Evolutionary conservation across 2,329 filamentous ascomycete genomes (phyloP), one percentile per base, ranked within the genome.

Genomic region (Alternaria dauci): DNA sequence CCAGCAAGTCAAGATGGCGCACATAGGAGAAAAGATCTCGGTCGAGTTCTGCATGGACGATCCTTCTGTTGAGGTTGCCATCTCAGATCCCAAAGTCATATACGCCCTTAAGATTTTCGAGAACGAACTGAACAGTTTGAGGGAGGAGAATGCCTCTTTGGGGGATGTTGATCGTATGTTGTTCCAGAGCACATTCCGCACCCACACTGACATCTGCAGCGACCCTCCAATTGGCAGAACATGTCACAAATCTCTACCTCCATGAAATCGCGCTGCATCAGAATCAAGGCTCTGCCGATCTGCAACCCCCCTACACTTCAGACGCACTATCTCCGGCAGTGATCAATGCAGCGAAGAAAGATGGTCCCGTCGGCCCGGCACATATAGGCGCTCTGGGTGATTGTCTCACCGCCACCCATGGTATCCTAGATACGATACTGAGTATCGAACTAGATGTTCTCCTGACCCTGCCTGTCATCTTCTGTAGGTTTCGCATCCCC

Each of bases 21-120:
- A 84, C 57, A 85, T 88, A 63, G 84, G 83, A 36, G 86, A 88
- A 65, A 84, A 87, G 63, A 82, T 87, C 36, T 84, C 83, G 2
- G 79, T 82, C 20, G 81, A 85, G 44, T 88, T 88, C 64, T 81
- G 82, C 43, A 86, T 87, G 83, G 83, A 85, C 59, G 83, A 86
- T 62, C 78, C 82, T 6, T 81, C 81, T 1, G 79, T 81, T 6
- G 82, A 79, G 53, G 80, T 87, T 8, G 82, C 79, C 61, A 84
- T 88, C 46, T 80, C 84, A 1, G 86, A 88, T 64, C 79, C 81
- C 2, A 84, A 85, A 63, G 82, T 87, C 8, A 83, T 85, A 36
- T 85, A 85, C 61, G 80, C 83, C 1, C 71, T 87, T 47, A 86
- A 83, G 48, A 82, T 82, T 0, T 85, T 87, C 57, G 84, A 87